Conservation (phyloP, 352 stramenopile species). For the Pythium utonaiense region DNA sequence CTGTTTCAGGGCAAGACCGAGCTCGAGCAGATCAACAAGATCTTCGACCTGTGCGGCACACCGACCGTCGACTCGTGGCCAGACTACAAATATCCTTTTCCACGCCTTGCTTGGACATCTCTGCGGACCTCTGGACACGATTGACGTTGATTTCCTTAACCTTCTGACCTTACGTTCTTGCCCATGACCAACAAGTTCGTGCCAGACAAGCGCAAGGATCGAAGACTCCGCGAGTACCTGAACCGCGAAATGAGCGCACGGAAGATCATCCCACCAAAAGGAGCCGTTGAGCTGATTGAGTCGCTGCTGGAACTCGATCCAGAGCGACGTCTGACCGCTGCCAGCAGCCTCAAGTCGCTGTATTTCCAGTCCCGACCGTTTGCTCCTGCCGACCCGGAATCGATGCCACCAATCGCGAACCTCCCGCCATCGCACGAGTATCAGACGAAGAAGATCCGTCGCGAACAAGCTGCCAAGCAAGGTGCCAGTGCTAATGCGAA, state of each 20-base stretch:
- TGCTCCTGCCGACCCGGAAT: constrained; percentile 55
- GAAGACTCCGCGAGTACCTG: constrained; percentile 68
- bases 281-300: constrained; percentile 90
- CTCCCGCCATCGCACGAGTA: constrained; percentile 83
- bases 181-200: constrained; percentile 82
- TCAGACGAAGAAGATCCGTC: constrained; percentile 88
- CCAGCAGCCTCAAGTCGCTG: constrained; percentile 89
- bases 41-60: constrained; percentile 86
- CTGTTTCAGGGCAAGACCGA: constrained; percentile 88
- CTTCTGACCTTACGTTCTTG: constrained; percentile 39
- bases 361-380: constrained; percentile 92
- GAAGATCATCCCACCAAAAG: constrained; percentile 80
- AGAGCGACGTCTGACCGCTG: constrained; percentile 89
- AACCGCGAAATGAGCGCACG: constrained; percentile 63
- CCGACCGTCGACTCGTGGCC: constrained; percentile 79
- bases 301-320: constrained; percentile 95
- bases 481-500: constrained; percentile 41
- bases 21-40: constrained; percentile 85
- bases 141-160: constrained; percentile 10
- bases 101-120: not conserved
- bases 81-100: constrained; percentile 54
- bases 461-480: constrained; percentile 74
- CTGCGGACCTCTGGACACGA: not conserved
- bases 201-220: constrained; percentile 66
- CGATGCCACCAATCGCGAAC: constrained; percentile 65